Evolutionary conservation across 495 filamentous ascomycete genomes (phyloP).

Genomic region (Penicillium pulvis): DNA sequence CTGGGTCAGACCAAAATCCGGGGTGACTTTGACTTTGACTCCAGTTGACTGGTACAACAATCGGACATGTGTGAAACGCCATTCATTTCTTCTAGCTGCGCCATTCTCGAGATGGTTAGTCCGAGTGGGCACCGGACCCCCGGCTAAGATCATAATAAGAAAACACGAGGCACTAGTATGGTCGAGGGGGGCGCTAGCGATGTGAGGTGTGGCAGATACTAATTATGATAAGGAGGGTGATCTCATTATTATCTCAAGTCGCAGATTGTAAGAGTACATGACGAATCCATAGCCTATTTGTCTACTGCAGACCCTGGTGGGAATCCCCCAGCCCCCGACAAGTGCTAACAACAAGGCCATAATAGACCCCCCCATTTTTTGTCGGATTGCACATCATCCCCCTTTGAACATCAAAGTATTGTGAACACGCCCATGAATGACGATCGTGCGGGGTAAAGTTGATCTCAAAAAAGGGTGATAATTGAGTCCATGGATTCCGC

Average conservation of each 20-base stretch:
- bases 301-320: not conserved
- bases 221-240: constrained; percentile 4
- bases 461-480: constrained; percentile 16
- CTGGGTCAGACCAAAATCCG: constrained; percentile 3
- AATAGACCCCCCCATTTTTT: not conserved
- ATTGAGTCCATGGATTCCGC: not conserved
- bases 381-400: constrained; percentile 5
- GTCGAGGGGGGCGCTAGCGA: not conserved
- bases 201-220: not conserved
- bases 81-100: not conserved
- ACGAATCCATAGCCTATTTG: not conserved
- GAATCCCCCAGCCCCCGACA: not conserved
- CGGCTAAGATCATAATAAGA: not conserved
- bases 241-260: constrained; percentile 17
- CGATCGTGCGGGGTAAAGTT: constrained; percentile 30
- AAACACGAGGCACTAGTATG: not conserved
- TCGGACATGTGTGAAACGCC: constrained; percentile 3
- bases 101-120: not conserved
- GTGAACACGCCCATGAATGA: constrained; percentile 17
- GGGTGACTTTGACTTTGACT: not conserved
- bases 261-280: not conserved
- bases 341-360: not conserved
- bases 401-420: constrained; percentile 5
- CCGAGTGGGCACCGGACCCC: not conserved
- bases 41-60: constrained; percentile 1